Conservation (phyloP, 805 yeast genomes). For the Wickerhamomyces hampshirensis region DNA sequence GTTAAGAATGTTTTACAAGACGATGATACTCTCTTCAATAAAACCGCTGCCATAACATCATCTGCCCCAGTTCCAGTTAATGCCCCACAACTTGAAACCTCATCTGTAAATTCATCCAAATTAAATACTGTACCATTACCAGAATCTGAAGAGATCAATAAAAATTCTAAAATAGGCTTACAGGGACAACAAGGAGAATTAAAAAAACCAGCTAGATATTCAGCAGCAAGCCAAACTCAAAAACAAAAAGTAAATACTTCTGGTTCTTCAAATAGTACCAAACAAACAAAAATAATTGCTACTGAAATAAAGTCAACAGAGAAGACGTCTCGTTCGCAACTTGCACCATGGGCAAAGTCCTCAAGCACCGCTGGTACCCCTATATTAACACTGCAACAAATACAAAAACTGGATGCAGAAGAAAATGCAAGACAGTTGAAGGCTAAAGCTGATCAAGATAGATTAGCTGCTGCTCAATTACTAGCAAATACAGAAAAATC, state of each 20-base stretch:
- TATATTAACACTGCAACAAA: constrained; percentile 43
- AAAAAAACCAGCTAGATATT: no score
- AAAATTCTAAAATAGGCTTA: no score
- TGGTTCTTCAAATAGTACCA: no score
- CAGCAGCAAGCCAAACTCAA: neutral
- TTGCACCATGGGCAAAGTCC: constrained; percentile 55
- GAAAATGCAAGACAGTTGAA: constrained; percentile 37
- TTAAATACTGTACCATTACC: neutral
- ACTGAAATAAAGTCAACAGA: neutral
- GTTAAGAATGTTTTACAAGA: constrained; percentile 36
- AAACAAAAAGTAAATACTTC: constrained; percentile 1
- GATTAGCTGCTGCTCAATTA: constrained; percentile 17
- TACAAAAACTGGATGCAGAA: constrained; percentile 43
- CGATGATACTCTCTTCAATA: constrained; percentile 13
- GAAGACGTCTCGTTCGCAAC: constrained; percentile 8
- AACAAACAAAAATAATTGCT: neutral
- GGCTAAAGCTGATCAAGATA: constrained; percentile 26
- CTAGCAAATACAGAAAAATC: constrained; percentile 17
- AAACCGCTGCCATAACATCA: no score
- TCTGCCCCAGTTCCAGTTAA: constrained; percentile 1
- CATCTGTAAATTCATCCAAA: neutral
- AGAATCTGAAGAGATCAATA: neutral
- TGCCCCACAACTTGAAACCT: constrained; percentile 1
- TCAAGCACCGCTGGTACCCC: constrained; percentile 27
- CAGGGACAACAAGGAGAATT: no score